Base-by-base conservation (phyloP, 768 basidiomycete genomes). In the Tulasnella sp. region DNA sequence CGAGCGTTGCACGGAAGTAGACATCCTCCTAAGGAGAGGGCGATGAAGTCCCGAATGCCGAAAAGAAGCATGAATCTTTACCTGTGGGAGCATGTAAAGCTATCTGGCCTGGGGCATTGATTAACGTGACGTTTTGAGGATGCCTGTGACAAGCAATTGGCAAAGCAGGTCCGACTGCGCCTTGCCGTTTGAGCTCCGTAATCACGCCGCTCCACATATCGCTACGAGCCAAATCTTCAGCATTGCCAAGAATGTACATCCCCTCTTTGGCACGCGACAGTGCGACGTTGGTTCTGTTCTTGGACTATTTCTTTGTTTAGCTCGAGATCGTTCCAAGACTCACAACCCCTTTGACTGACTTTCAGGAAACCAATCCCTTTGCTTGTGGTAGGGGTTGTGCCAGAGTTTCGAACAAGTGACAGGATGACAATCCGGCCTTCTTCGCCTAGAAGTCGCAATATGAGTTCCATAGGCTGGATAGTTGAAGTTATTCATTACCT, bases 1-100 rank as follows among this genome's bases (percentile, higher is more conserved):
- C 32, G 66, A 14, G 22, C 11, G 34, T 67, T 35, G 66, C 66
- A 67, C 3, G 84, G 81, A n/a, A 79, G 79, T 66, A 89, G 79
- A 77, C 89, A 90, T 1, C 89, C 89, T 29, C 89, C 89, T 86
- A n/a, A n/a, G n/a, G n/a, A n/a, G n/a, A n/a, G n/a, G n/a, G n/a
- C n/a, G n/a, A n/a, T n/a, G n/a, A n/a, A n/a, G n/a, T n/a, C n/a
- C n/a, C n/a, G n/a, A n/a, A n/a, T n/a, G n/a, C n/a, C n/a, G n/a
- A n/a, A n/a, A n/a, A n/a, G n/a, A n/a, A n/a, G n/a, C n/a, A n/a
- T 73, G 14, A 89, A 16, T 12, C 36, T 80, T 11, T 74, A 86
- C 88, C 87, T 75, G 87, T 86, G 1, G 87, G 89, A 0, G 89
- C 84, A 32, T 85, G 74, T 9, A 78, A 76, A 2, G 82, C 79